Evolutionary conservation across 345 rosid genomes (phyloP), one percentile per base, ranked within the genome.

Genomic region (Kandelia obovata): DNA sequence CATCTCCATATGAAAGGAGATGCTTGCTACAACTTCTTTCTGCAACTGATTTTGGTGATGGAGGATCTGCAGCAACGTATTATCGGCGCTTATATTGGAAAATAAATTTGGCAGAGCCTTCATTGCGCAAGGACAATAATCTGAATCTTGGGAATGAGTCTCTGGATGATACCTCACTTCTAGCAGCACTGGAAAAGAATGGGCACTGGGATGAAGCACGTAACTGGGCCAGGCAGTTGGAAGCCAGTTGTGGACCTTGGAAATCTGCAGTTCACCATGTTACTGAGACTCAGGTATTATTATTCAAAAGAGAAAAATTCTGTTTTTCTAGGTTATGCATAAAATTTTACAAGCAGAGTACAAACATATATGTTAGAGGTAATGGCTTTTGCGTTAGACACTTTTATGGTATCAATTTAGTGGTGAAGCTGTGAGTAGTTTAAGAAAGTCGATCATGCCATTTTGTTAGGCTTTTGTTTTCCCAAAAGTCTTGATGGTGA

Each of bases 151-250:
- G 97, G 56, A 82, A 80, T 79, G 97, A 81, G 82, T 82, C 87
- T 77, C 84, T 95, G 46, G 96, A 92, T 85, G 97, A 95, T 84
- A 85, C 88, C 78, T 81, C 99, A 52, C 99, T 95, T 76, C 77
- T 95, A 77, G 65, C 77, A 61, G 96, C 96, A 47, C 73, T 95
- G 74, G 96, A 90, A 78, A 83, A 83, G 82, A 92, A 86, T 70
- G 87, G 91, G 68, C 87, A 85, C 53, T 95, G 99, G 99, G 97
- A 95, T 77, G 90, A 95, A 79, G 97, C 99, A 77, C 93, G 91
- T 31, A 92, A 90, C 83, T 95, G 99, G 99, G 99, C 97, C 34
- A 88, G 82, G 77, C 99, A 95, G 83, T 82, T 95, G 85, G 97
- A 90, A 77, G 90, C 91, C 70, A 83, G 85, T 67, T 92, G 96